These are phyloP conservation scores for Gonapodya prolifera DNA, from an alignment of 192 early-diverging fungal species.

Conservation along the genomic window DNA sequence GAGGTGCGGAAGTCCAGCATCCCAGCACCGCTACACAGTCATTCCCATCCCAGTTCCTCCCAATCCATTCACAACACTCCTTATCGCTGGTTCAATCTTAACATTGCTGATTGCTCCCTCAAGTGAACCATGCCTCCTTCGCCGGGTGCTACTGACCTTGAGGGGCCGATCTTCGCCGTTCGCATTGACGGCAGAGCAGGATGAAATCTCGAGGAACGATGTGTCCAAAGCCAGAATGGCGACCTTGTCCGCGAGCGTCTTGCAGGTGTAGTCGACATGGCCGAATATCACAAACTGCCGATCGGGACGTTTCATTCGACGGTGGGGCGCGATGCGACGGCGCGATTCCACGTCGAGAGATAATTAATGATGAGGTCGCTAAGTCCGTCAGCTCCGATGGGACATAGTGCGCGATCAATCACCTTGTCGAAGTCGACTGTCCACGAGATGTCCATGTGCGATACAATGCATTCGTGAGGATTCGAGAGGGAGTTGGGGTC, in stretches of 20 bases:
- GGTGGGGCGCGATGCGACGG: no score
- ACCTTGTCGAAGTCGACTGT: neutral
- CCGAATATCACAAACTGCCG: neutral
- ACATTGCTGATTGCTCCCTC: neutral
- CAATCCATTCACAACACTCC: neutral
- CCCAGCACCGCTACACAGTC: neutral
- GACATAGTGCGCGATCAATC: neutral
- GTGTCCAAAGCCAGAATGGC: neutral
- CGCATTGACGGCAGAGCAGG: neutral
- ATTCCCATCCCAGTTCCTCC: neutral
- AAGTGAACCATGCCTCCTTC: neutral
- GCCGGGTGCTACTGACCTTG: neutral
- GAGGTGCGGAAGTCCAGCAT: no score
- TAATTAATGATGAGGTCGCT: no score
- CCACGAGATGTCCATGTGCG: neutral
- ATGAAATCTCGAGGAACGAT: neutral
- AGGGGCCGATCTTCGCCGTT: neutral
- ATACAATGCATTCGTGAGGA: neutral
- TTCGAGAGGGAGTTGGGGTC: neutral
- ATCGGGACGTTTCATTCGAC: neutral
- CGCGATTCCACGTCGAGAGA: no score
- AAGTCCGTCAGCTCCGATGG: no score
- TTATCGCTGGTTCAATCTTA: neutral
- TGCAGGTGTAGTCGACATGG: neutral
- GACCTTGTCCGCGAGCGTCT: neutral